A percentile compares a stretch with the other conserved stretches of the same genome.
These are phyloP conservation scores for Neofusicoccum cordaticola DNA, from an alignment of 2,329 filamentous ascomycete species.

Conservation along the genomic window DNA sequence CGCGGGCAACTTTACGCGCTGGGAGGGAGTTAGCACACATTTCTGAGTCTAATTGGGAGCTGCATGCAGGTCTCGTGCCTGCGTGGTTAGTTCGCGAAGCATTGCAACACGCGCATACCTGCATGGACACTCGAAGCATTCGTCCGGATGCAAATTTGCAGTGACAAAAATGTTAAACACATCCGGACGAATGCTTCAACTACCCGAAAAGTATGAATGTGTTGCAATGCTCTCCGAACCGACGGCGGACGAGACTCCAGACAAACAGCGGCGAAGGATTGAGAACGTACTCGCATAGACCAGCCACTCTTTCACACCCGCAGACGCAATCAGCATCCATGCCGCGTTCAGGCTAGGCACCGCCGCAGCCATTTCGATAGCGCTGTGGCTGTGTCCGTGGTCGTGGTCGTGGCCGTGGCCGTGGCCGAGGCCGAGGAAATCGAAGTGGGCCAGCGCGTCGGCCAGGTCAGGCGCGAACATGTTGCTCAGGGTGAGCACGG, in stretches of 20 bases:
- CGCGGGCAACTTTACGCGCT: slow-evolving; percentile 93
- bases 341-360: slow-evolving; percentile 87
- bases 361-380: slow-evolving; percentile 44
- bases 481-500: slow-evolving; percentile 55
- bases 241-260: neutral
- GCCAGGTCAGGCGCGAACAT: slow-evolving; percentile 49
- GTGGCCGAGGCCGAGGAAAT: slow-evolving; percentile 55
- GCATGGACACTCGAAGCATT: no score
- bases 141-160: no score
- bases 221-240: no score
- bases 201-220: no score
- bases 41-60: neutral
- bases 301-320: slow-evolving; percentile 92
- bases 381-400: slow-evolving; percentile 36
- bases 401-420: slow-evolving; percentile 53
- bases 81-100: no score
- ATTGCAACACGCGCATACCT: no score
- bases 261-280: neutral
- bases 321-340: slow-evolving; percentile 88
- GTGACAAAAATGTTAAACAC: no score
- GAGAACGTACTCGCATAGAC: slow-evolving; percentile 77
- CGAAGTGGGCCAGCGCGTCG: slow-evolving; percentile 41
- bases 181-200: no score
- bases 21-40: slow-evolving; percentile 24
- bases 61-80: no score